A percentile compares a stretch with the other conserved stretches of the same genome.
These are phyloP conservation scores for Globisporangium middletonii DNA, from an alignment of 352 stramenopile genomes.

Conservation along the genomic window DNA sequence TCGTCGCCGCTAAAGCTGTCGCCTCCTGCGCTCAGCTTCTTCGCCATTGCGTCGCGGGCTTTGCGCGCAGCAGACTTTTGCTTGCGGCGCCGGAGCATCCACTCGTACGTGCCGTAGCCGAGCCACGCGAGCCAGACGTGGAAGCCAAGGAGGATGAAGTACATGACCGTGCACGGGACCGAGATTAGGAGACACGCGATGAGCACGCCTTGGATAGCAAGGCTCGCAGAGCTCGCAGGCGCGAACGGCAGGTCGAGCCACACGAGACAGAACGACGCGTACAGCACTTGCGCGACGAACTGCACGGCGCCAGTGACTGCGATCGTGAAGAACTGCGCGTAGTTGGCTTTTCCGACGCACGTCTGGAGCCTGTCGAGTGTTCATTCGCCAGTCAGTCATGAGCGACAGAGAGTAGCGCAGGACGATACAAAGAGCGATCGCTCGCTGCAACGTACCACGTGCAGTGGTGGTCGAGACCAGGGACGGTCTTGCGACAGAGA, in stretches of 20 bases:
- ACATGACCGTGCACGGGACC: constrained; percentile 80
- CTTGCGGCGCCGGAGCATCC: constrained; percentile 76
- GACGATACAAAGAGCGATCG: not conserved
- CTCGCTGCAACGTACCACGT: constrained; percentile 43
- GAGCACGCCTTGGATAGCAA: constrained; percentile 41
- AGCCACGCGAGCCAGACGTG: constrained; percentile 74
- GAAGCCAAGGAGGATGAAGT: constrained; percentile 78
- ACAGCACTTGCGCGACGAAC: constrained; percentile 60
- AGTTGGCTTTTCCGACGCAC: constrained; percentile 78
- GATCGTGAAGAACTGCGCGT: constrained; percentile 85
- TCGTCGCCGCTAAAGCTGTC: constrained; percentile 4
- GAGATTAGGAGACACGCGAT: constrained; percentile 53
- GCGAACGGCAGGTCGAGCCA: constrained; percentile 52
- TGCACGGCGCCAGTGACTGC: constrained; percentile 53
- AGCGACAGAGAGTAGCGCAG: no score
- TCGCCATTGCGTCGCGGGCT: constrained; percentile 7
- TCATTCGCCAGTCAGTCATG: no score
- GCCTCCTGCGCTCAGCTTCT: constrained; percentile 13
- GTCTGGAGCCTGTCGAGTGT: constrained; percentile 56
- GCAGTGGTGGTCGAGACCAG: constrained; percentile 82
- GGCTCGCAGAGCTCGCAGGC: constrained; percentile 12
- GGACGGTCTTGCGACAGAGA: constrained; percentile 70
- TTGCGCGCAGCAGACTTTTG: constrained; percentile 54
- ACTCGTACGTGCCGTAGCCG: constrained; percentile 85
- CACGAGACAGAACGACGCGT: constrained; percentile 36